These are phyloP conservation scores for Macrolepiota albuminosa DNA, from an alignment of 768 basidiomycete genomes.

Conservation along the genomic window DNA sequence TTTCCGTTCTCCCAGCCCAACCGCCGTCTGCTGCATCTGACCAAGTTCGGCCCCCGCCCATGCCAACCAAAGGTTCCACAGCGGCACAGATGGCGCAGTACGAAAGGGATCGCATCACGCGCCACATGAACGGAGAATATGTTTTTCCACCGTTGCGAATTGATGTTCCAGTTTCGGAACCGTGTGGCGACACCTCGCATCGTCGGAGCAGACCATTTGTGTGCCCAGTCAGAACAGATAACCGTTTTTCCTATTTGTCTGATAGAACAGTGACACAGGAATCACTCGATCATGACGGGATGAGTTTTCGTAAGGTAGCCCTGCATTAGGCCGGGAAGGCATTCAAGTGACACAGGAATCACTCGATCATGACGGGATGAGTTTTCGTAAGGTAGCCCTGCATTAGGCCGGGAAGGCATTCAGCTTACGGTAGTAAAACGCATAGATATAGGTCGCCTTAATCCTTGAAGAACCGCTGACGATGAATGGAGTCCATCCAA, in stretches of 20 bases:
- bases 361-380: not conserved
- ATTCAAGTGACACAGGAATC: not conserved
- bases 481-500: constrained; percentile 14
- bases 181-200: not conserved
- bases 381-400: not conserved
- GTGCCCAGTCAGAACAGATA: not conserved
- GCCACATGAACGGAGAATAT: constrained; percentile 35
- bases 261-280: not conserved
- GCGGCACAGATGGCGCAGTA: constrained; percentile 32
- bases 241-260: not conserved
- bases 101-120: constrained; percentile 30
- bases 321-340: not conserved
- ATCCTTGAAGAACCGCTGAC: not conserved
- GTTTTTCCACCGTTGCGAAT: constrained; percentile 35
- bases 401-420: not conserved
- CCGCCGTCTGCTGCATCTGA: not conserved
- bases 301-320: not conserved
- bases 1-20: not conserved
- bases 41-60: constrained; percentile 23
- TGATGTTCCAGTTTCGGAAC: not conserved
- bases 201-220: not conserved
- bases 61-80: constrained; percentile 24
- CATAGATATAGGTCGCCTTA: not conserved
- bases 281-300: not conserved
- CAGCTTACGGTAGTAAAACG: not conserved